phyloP scores from a whole-genome alignment of 2,329 filamentous ascomycete species.

The Epichloe brachyelytri region DNA sequence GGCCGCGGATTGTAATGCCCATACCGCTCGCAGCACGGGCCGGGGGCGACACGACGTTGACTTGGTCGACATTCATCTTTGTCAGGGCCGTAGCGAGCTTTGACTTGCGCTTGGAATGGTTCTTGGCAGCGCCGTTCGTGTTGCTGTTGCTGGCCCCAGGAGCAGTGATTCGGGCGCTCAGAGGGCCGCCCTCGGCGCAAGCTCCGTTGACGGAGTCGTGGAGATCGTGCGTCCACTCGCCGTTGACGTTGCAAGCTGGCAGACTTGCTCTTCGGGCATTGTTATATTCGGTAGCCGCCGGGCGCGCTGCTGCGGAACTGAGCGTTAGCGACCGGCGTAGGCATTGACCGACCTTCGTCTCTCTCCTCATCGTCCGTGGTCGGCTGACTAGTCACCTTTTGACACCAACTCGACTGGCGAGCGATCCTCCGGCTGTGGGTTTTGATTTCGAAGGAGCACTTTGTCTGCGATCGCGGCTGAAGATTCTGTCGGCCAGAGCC shows the following conservation, averaged over 20 bases:
- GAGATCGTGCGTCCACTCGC: conserved; percentile 61
- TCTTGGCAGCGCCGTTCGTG: conserved; percentile 6
- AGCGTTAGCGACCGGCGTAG: neutral
- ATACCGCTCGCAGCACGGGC: conserved; percentile 8
- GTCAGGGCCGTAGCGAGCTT: conserved; percentile 34
- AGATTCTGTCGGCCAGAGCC: conserved; percentile 58
- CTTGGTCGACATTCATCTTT: conserved; percentile 26
- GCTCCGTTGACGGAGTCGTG: conserved; percentile 33
- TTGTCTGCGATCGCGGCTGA: conserved; percentile 46
- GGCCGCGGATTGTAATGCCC: conserved; percentile 60
- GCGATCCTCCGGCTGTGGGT: conserved; percentile 36
- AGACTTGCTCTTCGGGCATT: conserved; percentile 17
- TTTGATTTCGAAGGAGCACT: conserved; percentile 41
- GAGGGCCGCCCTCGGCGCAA: conserved; percentile 18
- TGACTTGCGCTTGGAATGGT: conserved; percentile 17
- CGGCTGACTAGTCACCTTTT: conserved; percentile 43
- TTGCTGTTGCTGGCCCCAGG: conserved; percentile 19
- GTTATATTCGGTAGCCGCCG: neutral
- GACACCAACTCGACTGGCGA: conserved; percentile 61
- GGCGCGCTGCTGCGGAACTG: conserved; percentile 10
- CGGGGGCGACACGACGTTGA: conserved; percentile 18
- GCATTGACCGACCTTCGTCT: neutral
- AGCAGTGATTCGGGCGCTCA: conserved; percentile 33
- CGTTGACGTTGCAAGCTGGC: conserved; percentile 44
- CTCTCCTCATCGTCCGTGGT: neutral